These are phyloP conservation scores for Gentiana macrophylla DNA, from an alignment of 257 asterid species.

Conservation along the genomic window DNA sequence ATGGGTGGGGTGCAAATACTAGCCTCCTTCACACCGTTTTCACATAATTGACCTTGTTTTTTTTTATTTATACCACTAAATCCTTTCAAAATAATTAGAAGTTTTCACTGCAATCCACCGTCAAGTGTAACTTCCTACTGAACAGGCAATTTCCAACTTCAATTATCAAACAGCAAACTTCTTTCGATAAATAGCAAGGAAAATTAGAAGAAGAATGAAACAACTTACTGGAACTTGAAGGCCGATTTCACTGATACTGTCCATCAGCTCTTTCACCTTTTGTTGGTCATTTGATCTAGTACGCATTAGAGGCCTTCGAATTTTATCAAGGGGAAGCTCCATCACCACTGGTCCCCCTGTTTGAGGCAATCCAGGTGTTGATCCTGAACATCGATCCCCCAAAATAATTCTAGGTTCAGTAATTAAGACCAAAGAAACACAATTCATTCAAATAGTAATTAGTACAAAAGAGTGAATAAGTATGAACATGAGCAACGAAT, in stretches of 20 bases:
- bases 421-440: no score
- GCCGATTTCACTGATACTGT: slow-evolving; percentile 70
- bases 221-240: slow-evolving; percentile 94
- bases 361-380: slow-evolving; percentile 52
- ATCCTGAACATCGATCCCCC: slow-evolving; percentile 31
- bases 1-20: no score
- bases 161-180: not conserved
- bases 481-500: no score
- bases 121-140: not conserved
- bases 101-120: not conserved
- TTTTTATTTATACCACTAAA: no score
- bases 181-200: not conserved
- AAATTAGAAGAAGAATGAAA: not conserved
- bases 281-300: slow-evolving; percentile 72
- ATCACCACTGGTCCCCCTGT: slow-evolving; percentile 62
- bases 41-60: no score
- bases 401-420: no score
- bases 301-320: slow-evolving; percentile 85
- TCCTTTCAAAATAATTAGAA: no score
- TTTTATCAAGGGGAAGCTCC: slow-evolving; percentile 78
- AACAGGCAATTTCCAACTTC: not conserved
- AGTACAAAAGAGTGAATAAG: no score
- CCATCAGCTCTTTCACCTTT: slow-evolving; percentile 76
- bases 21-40: no score
- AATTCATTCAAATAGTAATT: no score